phyloP scores from a whole-genome alignment of 768 basidiomycete genomes.

The Cystofilobasidium capitatum region DNA sequence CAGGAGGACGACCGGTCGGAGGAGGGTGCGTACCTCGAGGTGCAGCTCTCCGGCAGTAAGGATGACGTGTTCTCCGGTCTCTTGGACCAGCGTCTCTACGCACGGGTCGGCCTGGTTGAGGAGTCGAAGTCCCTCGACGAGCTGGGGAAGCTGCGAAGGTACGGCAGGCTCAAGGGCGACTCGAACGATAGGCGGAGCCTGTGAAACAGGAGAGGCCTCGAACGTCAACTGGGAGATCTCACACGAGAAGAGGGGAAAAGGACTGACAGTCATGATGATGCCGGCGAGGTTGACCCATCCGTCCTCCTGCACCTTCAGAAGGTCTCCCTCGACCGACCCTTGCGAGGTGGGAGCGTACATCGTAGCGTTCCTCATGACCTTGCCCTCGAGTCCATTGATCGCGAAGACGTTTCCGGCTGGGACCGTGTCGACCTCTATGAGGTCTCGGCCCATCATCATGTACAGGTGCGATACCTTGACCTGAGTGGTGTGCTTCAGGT shows the following conservation, averaged over 20 bases:
- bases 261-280: constrained; percentile 51
- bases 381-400: constrained; percentile 76
- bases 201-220: not conserved
- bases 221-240: not conserved
- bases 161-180: constrained; percentile 75
- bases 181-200: constrained; percentile 85
- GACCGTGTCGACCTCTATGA: constrained; percentile 72
- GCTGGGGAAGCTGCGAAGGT: constrained; percentile 66
- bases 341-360: constrained; percentile 58
- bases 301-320: constrained; percentile 18
- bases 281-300: constrained; percentile 40
- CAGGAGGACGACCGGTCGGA: not conserved
- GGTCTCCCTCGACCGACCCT: constrained; percentile 27
- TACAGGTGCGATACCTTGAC: constrained; percentile 70
- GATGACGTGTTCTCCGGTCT: constrained; percentile 95
- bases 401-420: constrained; percentile 92
- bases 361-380: constrained; percentile 82
- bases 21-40: constrained; percentile 78
- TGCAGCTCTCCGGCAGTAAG: constrained; percentile 92
- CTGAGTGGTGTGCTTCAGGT: constrained; percentile 52
- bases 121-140: constrained; percentile 75
- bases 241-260: not conserved
- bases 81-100: constrained; percentile 92
- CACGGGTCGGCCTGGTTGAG: constrained; percentile 93
- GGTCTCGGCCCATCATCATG: constrained; percentile 94